Conservation (phyloP, 805 yeast genomes). For the Pichia californica region DNA sequence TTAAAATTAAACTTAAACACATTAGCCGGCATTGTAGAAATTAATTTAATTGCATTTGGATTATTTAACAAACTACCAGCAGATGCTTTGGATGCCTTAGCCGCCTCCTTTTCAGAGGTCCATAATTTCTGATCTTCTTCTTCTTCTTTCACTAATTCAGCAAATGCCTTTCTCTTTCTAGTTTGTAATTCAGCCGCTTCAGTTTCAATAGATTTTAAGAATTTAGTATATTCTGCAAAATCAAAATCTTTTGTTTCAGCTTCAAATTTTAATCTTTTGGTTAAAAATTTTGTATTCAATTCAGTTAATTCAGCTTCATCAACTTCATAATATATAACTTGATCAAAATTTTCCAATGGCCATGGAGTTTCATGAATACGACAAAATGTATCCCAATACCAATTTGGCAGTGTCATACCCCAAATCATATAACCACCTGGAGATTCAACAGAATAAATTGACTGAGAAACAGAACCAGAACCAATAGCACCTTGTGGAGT, state of each 20-base stretch:
- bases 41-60: conserved; percentile 20
- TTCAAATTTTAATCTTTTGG: conserved; percentile 26
- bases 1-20: conserved; percentile 26
- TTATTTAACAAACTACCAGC: conserved; percentile 18
- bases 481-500: conserved; percentile 29
- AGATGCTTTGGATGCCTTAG: conserved; percentile 17
- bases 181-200: conserved; percentile 19
- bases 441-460: conserved; percentile 26
- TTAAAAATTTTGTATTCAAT: conserved; percentile 26
- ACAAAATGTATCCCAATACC: conserved; percentile 31
- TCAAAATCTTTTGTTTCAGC: conserved; percentile 28
- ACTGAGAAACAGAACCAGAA: conserved; percentile 26
- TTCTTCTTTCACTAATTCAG: conserved; percentile 20
- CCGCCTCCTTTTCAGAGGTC: conserved; percentile 20
- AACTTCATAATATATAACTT: conserved; percentile 31
- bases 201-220: conserved; percentile 23
- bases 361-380: conserved; percentile 26
- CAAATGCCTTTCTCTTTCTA: conserved; percentile 21
- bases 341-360: conserved; percentile 30
- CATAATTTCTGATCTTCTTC: conserved; percentile 17
- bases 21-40: conserved; percentile 29
- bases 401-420: conserved; percentile 27
- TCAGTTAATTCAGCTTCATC: conserved; percentile 23
- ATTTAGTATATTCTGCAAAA: conserved; percentile 26
- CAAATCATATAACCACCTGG: conserved; percentile 31